phyloP scores from a whole-genome alignment of 192 early-diverging fungal genomes.

The Coemansia sp. region DNA sequence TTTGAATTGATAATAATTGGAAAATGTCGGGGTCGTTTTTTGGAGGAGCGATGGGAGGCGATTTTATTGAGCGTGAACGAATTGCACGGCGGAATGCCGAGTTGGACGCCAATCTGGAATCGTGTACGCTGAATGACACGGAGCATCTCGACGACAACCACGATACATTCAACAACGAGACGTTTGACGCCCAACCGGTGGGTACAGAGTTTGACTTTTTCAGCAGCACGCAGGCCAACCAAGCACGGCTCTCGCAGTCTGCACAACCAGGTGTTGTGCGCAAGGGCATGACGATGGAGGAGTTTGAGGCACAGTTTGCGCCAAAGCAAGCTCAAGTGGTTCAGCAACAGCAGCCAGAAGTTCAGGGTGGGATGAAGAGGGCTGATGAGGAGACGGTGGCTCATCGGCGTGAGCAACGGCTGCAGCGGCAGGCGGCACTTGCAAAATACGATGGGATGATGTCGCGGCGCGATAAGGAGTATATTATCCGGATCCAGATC shows the following conservation, averaged over 20 bases:
- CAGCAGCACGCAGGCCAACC: conserved; percentile 44
- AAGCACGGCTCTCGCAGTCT: conserved; percentile 5
- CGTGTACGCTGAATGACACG: conserved; percentile 56
- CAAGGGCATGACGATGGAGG: conserved; percentile 67
- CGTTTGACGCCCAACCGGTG: conserved; percentile 64
- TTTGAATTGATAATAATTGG: not conserved
- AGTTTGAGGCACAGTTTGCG: conserved; percentile 66
- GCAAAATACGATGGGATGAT: conserved; percentile 85
- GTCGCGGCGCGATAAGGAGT: conserved; percentile 92
- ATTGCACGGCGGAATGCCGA: conserved; percentile 28
- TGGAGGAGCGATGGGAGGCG: conserved; percentile 29
- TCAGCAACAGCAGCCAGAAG: conserved; percentile 13
- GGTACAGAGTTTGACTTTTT: conserved; percentile 69
- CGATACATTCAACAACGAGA: conserved; percentile 74
- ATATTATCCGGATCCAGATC: conserved; percentile 91
- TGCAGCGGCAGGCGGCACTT: conserved; percentile 54
- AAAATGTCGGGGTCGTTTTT: conserved; percentile 51
- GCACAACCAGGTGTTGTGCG: conserved; percentile 3
- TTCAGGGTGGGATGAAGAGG: not conserved
- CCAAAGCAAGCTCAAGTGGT: not conserved
- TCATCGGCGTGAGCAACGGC: conserved; percentile 24
- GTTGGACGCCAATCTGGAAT: conserved; percentile 64
- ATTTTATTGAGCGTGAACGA: conserved; percentile 43
- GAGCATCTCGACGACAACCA: conserved; percentile 64
- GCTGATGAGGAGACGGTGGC: conserved; percentile 36